phyloP scores from a whole-genome alignment of 2,329 filamentous ascomycete genomes.

The Calonectria pteridis region DNA sequence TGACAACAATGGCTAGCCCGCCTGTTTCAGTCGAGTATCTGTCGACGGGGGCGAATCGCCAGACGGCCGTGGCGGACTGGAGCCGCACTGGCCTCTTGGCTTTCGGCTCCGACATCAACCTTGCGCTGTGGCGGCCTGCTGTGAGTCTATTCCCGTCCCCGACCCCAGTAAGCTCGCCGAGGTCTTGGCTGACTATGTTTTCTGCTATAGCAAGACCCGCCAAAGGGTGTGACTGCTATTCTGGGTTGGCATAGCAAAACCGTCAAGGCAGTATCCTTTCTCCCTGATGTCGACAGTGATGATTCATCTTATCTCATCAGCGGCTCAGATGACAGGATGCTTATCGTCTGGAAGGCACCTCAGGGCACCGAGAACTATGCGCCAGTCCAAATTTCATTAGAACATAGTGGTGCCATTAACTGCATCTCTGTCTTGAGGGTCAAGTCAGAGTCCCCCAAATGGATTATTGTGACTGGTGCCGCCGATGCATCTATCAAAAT shows the following conservation, averaged over 20 bases:
- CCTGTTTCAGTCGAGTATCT: slow-evolving; percentile 65
- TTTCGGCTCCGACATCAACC: slow-evolving; percentile 89
- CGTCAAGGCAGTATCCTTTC: slow-evolving; percentile 88
- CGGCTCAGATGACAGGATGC: slow-evolving; percentile 83
- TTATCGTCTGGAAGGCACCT: slow-evolving; percentile 76
- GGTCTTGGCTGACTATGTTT: neutral
- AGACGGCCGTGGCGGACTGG: slow-evolving; percentile 94
- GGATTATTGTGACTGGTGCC: slow-evolving; percentile 80
- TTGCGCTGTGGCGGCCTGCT: slow-evolving; percentile 87
- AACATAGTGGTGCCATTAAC: slow-evolving; percentile 83
- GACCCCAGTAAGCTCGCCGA: neutral
- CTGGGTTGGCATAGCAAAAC: slow-evolving; percentile 82
- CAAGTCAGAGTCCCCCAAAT: slow-evolving; percentile 44
- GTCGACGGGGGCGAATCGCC: slow-evolving; percentile 88
- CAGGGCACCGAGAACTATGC: slow-evolving; percentile 46
- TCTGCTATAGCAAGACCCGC: slow-evolving; percentile 48
- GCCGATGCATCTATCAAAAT: slow-evolving; percentile 80
- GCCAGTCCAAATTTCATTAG: slow-evolving; percentile 65
- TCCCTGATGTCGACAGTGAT: slow-evolving; percentile 63
- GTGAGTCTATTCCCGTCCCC: slow-evolving; percentile 62
- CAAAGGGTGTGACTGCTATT: slow-evolving; percentile 73
- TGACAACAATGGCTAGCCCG: slow-evolving; percentile 44
- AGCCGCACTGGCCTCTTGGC: slow-evolving; percentile 79
- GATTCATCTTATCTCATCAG: slow-evolving; percentile 74
- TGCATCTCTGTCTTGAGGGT: slow-evolving; percentile 64